These are phyloP conservation scores for Sequoiadendron giganteum DNA, from an alignment of 75 land plant genomes.

Conservation along the genomic window DNA sequence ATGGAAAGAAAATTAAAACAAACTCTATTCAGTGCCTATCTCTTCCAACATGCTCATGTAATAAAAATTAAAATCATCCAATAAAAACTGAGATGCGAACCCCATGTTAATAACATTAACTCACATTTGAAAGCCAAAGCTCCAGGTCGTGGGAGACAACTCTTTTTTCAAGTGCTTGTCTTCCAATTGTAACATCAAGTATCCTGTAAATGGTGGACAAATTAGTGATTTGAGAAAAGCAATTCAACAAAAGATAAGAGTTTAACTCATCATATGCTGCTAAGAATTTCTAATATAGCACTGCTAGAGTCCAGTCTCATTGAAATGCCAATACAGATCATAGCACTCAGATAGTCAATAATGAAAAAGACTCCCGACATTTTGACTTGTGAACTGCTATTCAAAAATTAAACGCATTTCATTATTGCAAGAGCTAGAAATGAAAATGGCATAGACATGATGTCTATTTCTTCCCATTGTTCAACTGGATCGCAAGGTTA, in stretches of 20 bases:
- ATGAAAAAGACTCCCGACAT: not conserved
- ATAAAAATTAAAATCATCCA: not conserved
- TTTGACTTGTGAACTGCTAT: not conserved
- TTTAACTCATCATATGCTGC: not conserved
- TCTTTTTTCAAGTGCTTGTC: slow-evolving; percentile 86
- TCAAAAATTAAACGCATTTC: not conserved
- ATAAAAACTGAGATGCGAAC: not conserved
- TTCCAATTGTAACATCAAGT: slow-evolving; percentile 55
- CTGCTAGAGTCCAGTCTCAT: not conserved
- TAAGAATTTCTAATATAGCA: not conserved
- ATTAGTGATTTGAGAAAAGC: not conserved
- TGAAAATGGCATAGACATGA: not conserved
- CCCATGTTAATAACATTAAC: slow-evolving; percentile 12
- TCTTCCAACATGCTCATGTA: not conserved
- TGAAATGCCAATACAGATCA: not conserved
- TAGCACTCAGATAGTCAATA: not conserved
- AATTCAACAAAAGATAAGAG: not conserved
- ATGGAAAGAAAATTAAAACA: not conserved
- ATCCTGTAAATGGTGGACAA: slow-evolving; percentile 44
- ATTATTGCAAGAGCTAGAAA: not conserved
- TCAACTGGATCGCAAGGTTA: not conserved
- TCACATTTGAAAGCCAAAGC: slow-evolving; percentile 95
- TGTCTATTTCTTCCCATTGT: not conserved
- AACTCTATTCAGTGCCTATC: not conserved
- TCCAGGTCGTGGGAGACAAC: slow-evolving; percentile 97